Percentiles rank a stretch among this genome's conserved stretches.
These are phyloP conservation scores for Blastomyces parvus DNA, from an alignment of 2,329 filamentous ascomycete genomes.

Conservation along the genomic window DNA sequence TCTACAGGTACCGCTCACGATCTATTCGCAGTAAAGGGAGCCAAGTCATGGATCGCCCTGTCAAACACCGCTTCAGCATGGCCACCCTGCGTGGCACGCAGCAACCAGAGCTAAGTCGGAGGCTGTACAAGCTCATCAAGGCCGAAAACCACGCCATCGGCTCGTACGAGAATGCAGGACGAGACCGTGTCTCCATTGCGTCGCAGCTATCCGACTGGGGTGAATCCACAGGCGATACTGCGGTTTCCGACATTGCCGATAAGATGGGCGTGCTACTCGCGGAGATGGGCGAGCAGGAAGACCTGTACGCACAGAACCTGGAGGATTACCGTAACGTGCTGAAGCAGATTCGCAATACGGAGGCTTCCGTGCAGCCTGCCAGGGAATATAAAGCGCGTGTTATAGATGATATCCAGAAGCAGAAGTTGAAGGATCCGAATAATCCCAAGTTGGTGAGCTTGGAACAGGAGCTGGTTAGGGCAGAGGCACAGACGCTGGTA, in stretches of 20 bases:
- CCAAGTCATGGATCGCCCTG: slow-evolving; percentile 28
- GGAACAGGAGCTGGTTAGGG: slow-evolving; percentile 92
- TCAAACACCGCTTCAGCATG: slow-evolving; percentile 70
- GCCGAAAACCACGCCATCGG: slow-evolving; percentile 80
- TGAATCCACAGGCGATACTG: slow-evolving; percentile 78
- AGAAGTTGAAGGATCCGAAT: slow-evolving; percentile 87
- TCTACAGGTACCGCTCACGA: slow-evolving; percentile 34
- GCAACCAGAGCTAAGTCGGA: slow-evolving; percentile 81
- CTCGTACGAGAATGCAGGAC: slow-evolving; percentile 73
- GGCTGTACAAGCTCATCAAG: slow-evolving; percentile 88
- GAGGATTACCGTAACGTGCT: slow-evolving; percentile 75
- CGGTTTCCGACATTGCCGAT: slow-evolving; percentile 81
- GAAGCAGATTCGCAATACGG: slow-evolving; percentile 91
- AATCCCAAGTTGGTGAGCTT: slow-evolving; percentile 71
- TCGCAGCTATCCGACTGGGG: slow-evolving; percentile 94
- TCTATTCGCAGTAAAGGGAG: slow-evolving; percentile 27
- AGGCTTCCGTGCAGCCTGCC: slow-evolving; percentile 88
- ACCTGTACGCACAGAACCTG: slow-evolving; percentile 71
- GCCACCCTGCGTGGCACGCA: slow-evolving; percentile 72
- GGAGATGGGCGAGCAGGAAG: slow-evolving; percentile 91
- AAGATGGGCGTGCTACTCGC: slow-evolving; percentile 88
- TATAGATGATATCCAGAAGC: slow-evolving; percentile 78
- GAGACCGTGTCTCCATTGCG: slow-evolving; percentile 75
- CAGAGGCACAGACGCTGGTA: slow-evolving; percentile 90
- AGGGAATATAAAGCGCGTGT: slow-evolving; percentile 81